Base-by-base conservation (phyloP, 257 asterid species). In the Thymus quinquecostatus region DNA sequence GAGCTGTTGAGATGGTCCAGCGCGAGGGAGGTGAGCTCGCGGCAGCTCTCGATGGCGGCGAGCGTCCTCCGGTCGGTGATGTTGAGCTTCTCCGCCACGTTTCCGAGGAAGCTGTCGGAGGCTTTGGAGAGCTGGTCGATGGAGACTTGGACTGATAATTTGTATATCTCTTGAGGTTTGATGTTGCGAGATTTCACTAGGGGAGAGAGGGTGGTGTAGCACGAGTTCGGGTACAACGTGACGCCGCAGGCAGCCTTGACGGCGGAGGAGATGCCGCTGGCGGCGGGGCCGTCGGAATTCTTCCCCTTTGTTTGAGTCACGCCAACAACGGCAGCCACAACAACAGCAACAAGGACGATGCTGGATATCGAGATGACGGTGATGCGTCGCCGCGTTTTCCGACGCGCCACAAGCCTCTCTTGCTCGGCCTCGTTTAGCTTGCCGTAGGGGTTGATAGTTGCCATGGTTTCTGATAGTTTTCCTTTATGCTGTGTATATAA, bases 351-450 rank as follows among this genome's bases (percentile, higher is more conserved):
- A 30, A 91, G 89, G 58, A 91, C 69, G 0, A 91, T 13, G 49
- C 86, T 84, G 0, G 96, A 87, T 2, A 91, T 0, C 1, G 38
- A 78, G 32, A 91, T 89, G 58, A 87, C 77, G 14, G 83, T 54
- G 69, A 89, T 76, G 69, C 97, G 76, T 54, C 74, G 68, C 36
- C 86, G 83, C 1, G 95, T 72, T 64, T 77, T 89, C 48, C 77
- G 59, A 10, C 83, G 87, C 2, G 88, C 91, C 55, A 74, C 64
- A 40, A 86, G 84, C 64, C 89, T 71, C 27, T 83, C 92, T 58
- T 84, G 88, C 21, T 87, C 88, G 57, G 83, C 85, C 57, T 91
- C 96, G 48, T 66, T 60, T 57, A 84, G 82, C 83, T 90, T 88
- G 70, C 87, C 93, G 49, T 87, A 81, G 63, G 86, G 73, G 60